Evolutionary conservation across 257 asterid genomes (phyloP).

Genomic region (Solanum microdontum): DNA sequence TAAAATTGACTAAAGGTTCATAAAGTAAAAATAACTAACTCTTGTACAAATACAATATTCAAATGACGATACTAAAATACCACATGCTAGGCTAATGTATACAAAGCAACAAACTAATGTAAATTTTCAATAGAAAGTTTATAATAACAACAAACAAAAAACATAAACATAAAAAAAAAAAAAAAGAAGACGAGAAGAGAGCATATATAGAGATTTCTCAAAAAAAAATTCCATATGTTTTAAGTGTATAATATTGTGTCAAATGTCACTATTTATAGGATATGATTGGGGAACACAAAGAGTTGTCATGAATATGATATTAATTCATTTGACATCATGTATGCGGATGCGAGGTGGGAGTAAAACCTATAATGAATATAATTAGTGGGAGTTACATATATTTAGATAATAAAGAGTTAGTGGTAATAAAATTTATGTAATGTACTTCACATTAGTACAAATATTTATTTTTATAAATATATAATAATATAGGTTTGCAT

Average conservation of each 20-base stretch:
- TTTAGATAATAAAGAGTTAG: no score
- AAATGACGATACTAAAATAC: neutral
- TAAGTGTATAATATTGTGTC: no score
- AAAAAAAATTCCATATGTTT: no score
- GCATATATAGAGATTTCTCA: no score
- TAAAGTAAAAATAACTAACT: no score
- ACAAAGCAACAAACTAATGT: neutral
- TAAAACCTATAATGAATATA: no score
- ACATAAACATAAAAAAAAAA: neutral
- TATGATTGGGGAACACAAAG: rapidly evolving
- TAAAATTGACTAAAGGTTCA: neutral
- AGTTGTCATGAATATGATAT: no score
- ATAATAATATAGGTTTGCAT: no score
- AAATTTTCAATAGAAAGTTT: neutral
- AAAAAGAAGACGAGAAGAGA: neutral
- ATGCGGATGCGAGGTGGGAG: neutral
- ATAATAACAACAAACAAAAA: neutral
- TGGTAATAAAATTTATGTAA: no score
- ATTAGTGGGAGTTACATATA: no score
- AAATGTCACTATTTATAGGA: neutral
- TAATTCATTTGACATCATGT: neutral
- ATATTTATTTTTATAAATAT: no score
- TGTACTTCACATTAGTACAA: neutral
- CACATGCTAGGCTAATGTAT: neutral
- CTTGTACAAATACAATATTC: neutral